A percentile compares a stretch with the other conserved stretches of the same genome.
Conservation (phyloP, 148 eudicot genomes). For the Cornus kousa region DNA sequence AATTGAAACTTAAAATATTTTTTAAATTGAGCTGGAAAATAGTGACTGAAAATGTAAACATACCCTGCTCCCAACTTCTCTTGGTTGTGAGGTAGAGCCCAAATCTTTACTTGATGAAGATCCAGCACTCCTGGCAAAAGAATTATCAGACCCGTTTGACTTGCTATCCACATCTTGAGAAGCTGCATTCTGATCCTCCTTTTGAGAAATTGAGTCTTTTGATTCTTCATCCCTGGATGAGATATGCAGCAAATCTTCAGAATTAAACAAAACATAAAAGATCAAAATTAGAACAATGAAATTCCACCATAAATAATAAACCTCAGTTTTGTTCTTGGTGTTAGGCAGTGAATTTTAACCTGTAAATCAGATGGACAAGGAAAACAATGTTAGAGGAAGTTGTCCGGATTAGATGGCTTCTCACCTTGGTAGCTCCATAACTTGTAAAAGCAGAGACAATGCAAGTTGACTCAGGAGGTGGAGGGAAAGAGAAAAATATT, state of each 20-base stretch:
- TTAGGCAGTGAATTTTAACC: slow-evolving; percentile 70
- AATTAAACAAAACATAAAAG: background rate
- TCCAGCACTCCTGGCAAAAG: slow-evolving; percentile 32
- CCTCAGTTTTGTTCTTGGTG: slow-evolving; percentile 57
- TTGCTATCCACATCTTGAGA: slow-evolving; percentile 39
- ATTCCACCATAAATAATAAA: slow-evolving; percentile 17
- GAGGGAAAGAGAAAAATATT: too few relatives aligned
- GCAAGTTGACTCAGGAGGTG: too few relatives aligned
- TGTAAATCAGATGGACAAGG: slow-evolving; percentile 27
- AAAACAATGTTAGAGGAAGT: background rate
- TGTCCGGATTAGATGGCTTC: background rate
- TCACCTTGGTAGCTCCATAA: background rate
- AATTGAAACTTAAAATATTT: too few relatives aligned
- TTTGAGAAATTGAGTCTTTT: slow-evolving; percentile 23
- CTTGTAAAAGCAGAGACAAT: background rate
- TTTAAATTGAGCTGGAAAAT: background rate
- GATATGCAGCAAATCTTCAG: background rate
- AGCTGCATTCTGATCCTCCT: slow-evolving; percentile 38
- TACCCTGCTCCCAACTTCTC: slow-evolving; percentile 45
- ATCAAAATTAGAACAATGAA: slow-evolving; percentile 1
- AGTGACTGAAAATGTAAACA: slow-evolving; percentile 3
- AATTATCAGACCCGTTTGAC: slow-evolving; percentile 54
- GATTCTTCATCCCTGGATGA: slow-evolving; percentile 36
- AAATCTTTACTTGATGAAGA: slow-evolving; percentile 49
- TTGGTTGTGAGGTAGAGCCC: slow-evolving; percentile 33